phyloP scores from a whole-genome alignment of 2,329 filamentous ascomycete genomes.

The Hirsutella minnesotensis region DNA sequence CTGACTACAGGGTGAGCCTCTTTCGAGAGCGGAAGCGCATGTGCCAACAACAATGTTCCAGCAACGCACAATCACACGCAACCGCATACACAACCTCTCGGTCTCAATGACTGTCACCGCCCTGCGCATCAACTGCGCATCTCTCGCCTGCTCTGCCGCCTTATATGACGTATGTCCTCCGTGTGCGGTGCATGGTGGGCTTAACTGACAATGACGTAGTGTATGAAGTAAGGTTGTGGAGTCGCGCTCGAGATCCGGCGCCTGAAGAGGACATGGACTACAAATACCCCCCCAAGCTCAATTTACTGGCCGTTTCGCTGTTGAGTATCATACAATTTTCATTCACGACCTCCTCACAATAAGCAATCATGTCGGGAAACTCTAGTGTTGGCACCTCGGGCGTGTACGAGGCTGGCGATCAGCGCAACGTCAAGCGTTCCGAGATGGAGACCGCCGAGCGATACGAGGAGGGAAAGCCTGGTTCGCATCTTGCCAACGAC shows the following conservation, averaged over 20 bases:
- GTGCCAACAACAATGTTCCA: too few relatives aligned
- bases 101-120: too few relatives aligned
- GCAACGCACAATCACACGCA: too few relatives aligned
- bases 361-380: constrained; percentile 20
- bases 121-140: too few relatives aligned
- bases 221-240: constrained; percentile 17
- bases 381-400: constrained; percentile 55
- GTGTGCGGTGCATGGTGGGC: background rate
- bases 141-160: too few relatives aligned
- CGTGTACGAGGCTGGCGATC: constrained; percentile 68
- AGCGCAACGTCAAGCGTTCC: constrained; percentile 50
- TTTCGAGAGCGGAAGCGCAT: too few relatives aligned
- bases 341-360: background rate
- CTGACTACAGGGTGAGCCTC: too few relatives aligned
- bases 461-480: constrained; percentile 60
- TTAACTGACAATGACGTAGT: constrained; percentile 13
- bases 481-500: constrained; percentile 58
- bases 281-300: background rate
- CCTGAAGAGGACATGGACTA: background rate
- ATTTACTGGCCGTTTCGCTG: too few relatives aligned
- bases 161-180: too few relatives aligned
- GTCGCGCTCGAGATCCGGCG: constrained; percentile 4
- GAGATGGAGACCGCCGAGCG: constrained; percentile 38
- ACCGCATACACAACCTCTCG: too few relatives aligned
- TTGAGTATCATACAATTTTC: too few relatives aligned